These are phyloP conservation scores for Schoenoplectus tabernaemontani DNA, from an alignment of 202 grass and related monocot genomes.

Conservation along the genomic window DNA sequence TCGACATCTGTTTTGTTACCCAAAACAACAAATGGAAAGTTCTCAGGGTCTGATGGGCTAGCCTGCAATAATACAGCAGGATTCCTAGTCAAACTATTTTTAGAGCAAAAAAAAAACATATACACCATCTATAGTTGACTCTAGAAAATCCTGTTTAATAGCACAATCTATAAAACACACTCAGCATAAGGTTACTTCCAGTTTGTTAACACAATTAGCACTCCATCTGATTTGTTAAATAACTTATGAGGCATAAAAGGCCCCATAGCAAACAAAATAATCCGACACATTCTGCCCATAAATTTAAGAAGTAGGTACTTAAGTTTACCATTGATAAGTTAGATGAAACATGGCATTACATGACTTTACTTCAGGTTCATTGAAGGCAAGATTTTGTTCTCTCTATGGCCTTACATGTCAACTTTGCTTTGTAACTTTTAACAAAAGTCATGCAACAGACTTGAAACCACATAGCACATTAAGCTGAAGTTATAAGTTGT, in stretches of 20 bases:
- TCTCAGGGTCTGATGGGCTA: slow-evolving; percentile 75
- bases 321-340: not conserved
- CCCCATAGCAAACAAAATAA: no score
- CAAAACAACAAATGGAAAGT: slow-evolving; percentile 83
- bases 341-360: no score
- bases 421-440: not conserved
- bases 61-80: slow-evolving; percentile 39
- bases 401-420: not conserved
- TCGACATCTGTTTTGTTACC: slow-evolving; percentile 86
- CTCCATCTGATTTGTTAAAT: not conserved
- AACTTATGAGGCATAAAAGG: no score
- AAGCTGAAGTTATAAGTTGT: not conserved
- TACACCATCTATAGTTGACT: not conserved
- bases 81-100: not conserved
- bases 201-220: not conserved
- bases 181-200: not conserved
- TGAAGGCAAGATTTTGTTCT: not conserved
- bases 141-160: not conserved
- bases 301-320: not conserved
- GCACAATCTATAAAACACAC: not conserved
- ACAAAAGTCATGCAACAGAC: not conserved
- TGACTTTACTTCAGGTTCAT: not conserved
- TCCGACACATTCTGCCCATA: no score
- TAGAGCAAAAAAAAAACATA: not conserved
- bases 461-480: not conserved